These are phyloP conservation scores for Colletotrichum musicola DNA, from an alignment of 2,329 filamentous ascomycete species.

Conservation along the genomic window DNA sequence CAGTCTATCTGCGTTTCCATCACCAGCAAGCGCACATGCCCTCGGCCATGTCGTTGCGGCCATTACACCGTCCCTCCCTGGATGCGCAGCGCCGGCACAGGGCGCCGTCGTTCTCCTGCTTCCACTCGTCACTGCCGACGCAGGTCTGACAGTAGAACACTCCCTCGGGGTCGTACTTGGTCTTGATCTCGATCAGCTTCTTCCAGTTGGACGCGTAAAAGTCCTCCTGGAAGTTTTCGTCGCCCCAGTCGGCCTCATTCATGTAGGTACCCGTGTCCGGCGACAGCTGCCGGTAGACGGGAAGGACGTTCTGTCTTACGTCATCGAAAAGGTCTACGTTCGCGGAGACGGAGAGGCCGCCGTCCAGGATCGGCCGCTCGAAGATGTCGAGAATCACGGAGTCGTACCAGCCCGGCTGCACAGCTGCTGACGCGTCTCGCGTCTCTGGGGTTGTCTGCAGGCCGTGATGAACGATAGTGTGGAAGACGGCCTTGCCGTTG, in stretches of 20 bases:
- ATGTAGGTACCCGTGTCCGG: slow-evolving; percentile 55
- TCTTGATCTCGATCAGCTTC: slow-evolving; percentile 58
- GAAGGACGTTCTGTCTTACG: slow-evolving; percentile 15
- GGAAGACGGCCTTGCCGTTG: slow-evolving; percentile 4
- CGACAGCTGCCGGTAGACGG: slow-evolving; percentile 9
- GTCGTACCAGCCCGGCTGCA: slow-evolving; percentile 23
- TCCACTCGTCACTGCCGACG: slow-evolving; percentile 65
- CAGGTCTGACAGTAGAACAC: slow-evolving; percentile 58
- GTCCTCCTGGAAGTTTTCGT: slow-evolving; percentile 47
- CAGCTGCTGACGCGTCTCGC: not conserved
- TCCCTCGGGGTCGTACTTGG: slow-evolving; percentile 59
- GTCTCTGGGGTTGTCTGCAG: slow-evolving; percentile 8
- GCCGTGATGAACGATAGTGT: slow-evolving; percentile 25
- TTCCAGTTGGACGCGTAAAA: slow-evolving; percentile 52
- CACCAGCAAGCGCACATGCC: slow-evolving; percentile 23
- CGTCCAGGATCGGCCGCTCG: slow-evolving; percentile 55
- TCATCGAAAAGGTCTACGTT: slow-evolving; percentile 10
- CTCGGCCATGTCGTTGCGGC: slow-evolving; percentile 5
- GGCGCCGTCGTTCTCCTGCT: not conserved
- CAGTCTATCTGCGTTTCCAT: not conserved
- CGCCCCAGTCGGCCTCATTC: slow-evolving; percentile 60
- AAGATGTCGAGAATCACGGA: slow-evolving; percentile 50
- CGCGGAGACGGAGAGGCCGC: not conserved
- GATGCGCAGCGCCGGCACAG: slow-evolving; percentile 14
- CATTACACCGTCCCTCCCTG: slow-evolving; percentile 13